These are phyloP conservation scores for Colletotrichum sp. DNA, from an alignment of 2,329 filamentous ascomycete species.

Conservation along the genomic window DNA sequence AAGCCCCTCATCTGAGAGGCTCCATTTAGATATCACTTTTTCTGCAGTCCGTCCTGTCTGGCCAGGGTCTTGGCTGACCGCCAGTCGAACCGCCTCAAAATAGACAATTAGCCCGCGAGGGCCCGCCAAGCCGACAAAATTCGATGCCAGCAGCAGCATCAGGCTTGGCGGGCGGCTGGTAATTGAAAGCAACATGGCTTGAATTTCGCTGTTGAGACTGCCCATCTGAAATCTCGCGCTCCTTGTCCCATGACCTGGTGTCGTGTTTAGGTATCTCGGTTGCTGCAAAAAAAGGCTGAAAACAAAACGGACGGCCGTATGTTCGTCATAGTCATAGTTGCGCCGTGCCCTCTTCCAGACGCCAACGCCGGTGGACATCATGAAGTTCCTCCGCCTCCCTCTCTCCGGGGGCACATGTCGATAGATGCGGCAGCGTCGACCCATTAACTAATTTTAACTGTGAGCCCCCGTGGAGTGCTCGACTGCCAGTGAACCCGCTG, in stretches of 20 bases:
- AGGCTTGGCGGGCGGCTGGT: not conserved
- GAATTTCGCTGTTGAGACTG: conserved; percentile 14
- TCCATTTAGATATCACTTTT: not conserved
- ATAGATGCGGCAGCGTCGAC: not conserved
- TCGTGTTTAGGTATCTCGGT: conserved; percentile 19
- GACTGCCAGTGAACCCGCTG: conserved; percentile 7
- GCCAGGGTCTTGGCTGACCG: not conserved
- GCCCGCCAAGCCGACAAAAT: not conserved
- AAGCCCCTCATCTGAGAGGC: not conserved
- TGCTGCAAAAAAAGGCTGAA: conserved; percentile 7
- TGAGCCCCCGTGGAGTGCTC: conserved; percentile 1
- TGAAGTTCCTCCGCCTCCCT: not conserved
- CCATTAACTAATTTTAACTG: not conserved
- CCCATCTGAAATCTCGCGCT: not conserved
- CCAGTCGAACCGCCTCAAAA: not conserved
- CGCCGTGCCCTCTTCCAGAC: conserved; percentile 10
- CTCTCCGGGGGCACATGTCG: not conserved
- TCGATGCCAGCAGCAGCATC: not conserved
- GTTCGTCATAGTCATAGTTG: conserved; percentile 9
- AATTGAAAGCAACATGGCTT: conserved; percentile 11
- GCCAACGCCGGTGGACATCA: not conserved
- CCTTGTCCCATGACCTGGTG: not conserved
- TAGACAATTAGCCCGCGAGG: not conserved
- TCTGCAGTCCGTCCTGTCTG: not conserved
- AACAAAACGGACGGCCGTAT: conserved; percentile 11